phyloP scores from a whole-genome alignment of 176 grass and related monocot genomes.

The Rhynchospora breviuscula region DNA sequence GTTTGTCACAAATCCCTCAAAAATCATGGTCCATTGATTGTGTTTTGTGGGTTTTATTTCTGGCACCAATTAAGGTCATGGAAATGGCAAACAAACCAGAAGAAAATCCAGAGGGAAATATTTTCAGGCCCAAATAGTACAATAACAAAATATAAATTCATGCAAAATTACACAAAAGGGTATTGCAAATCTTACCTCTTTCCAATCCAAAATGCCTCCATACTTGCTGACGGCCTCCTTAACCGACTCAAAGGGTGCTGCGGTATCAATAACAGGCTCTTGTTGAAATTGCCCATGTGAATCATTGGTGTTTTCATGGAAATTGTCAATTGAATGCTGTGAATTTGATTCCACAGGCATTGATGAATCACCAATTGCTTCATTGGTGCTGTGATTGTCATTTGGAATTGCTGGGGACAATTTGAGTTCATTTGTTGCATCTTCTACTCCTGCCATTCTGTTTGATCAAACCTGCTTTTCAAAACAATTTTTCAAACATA shows the following conservation, averaged over 20 bases:
- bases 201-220: constrained; percentile 74
- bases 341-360: constrained; percentile 7
- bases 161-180: background rate
- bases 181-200: constrained; percentile 50
- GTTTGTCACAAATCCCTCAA: background rate
- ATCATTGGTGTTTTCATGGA: constrained; percentile 7
- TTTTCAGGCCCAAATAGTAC: background rate
- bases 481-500: background rate
- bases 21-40: background rate
- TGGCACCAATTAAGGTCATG: background rate
- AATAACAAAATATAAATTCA: background rate
- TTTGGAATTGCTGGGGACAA: background rate
- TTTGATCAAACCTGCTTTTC: background rate
- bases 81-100: background rate
- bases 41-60: background rate
- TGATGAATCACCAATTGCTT: constrained; percentile 21
- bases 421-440: background rate
- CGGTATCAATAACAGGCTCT: constrained; percentile 44
- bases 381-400: background rate
- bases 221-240: constrained; percentile 80
- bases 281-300: constrained; percentile 10
- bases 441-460: constrained; percentile 35
- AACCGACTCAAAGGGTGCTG: constrained; percentile 79
- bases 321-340: constrained; percentile 17
- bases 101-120: background rate